Percentiles rank a stretch among this genome's conserved stretches.
Conservation (phyloP, 2,329 filamentous ascomycete genomes). For the Cadophora sp. region DNA sequence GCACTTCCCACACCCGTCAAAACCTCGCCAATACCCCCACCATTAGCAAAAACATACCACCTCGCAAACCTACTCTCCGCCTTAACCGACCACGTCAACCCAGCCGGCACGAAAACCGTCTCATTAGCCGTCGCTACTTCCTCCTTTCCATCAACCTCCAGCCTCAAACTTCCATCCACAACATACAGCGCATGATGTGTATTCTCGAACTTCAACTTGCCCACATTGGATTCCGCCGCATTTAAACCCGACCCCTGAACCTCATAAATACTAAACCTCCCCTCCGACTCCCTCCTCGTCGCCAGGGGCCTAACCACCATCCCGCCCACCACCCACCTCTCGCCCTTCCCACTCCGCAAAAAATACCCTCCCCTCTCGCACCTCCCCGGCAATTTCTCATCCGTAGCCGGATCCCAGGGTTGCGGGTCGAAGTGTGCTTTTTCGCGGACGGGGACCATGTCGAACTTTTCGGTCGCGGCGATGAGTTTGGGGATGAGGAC, state of each 20-base stretch:
- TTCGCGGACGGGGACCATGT: slow-evolving; percentile 59
- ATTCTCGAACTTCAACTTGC: slow-evolving; percentile 50
- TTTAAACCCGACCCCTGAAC: slow-evolving; percentile 54
- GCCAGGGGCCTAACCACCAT: slow-evolving; percentile 56
- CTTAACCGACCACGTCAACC: slow-evolving; percentile 30
- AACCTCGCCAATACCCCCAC: slow-evolving; percentile 38
- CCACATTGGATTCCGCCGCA: slow-evolving; percentile 44
- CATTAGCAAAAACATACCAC: slow-evolving; percentile 39
- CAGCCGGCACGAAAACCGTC: slow-evolving; percentile 39
- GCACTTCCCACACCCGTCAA: slow-evolving; percentile 28
- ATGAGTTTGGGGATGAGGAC: slow-evolving; percentile 61
- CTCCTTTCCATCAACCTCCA: slow-evolving; percentile 47
- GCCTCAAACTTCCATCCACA: slow-evolving; percentile 52
- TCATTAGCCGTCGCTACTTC: slow-evolving; percentile 30
- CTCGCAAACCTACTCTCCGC: slow-evolving; percentile 35
- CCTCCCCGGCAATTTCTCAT: slow-evolving; percentile 49
- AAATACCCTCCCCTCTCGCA: slow-evolving; percentile 53
- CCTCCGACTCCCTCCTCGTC: slow-evolving; percentile 53
- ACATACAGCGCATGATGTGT: slow-evolving; percentile 61
- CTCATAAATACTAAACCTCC: slow-evolving; percentile 59
- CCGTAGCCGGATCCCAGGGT: slow-evolving; percentile 48
- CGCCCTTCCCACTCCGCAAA: slow-evolving; percentile 55
- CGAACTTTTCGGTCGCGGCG: slow-evolving; percentile 60
- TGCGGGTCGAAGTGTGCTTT: slow-evolving; percentile 53
- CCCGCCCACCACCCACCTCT: slow-evolving; percentile 50